These are phyloP conservation scores for Sugiyamaella sp. DNA, from an alignment of 1,139 yeast species.

Conservation along the genomic window DNA sequence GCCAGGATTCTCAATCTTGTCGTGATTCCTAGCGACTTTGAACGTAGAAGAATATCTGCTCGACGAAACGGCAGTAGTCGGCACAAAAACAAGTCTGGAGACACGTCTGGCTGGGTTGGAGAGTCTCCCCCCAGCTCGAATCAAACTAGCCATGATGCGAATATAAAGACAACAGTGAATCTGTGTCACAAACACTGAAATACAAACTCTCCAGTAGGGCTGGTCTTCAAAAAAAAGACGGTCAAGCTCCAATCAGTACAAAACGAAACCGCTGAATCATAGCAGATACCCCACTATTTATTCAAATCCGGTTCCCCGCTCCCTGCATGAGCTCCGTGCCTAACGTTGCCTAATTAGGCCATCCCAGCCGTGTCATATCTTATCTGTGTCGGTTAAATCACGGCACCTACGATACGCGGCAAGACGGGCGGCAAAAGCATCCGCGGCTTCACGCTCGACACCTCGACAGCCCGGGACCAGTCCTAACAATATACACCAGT, in stretches of 20 bases:
- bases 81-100: not conserved
- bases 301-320: constrained; percentile 3
- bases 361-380: constrained; percentile 5
- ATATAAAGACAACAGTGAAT: no score
- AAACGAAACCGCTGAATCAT: not conserved
- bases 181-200: no score
- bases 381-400: constrained; percentile 17
- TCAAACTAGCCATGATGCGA: not conserved
- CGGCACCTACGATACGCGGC: not conserved
- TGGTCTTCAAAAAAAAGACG: not conserved
- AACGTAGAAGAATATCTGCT: constrained; percentile 8
- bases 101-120: constrained; percentile 1
- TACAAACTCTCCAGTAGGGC: not conserved
- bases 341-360: constrained; percentile 10
- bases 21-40: constrained; percentile 19
- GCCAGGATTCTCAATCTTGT: constrained; percentile 48
- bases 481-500: no score
- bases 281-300: constrained; percentile 5
- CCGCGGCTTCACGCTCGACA: not conserved
- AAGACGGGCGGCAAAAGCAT: not conserved
- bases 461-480: not conserved
- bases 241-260: no score
- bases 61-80: not conserved
- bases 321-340: not conserved
- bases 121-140: constrained; percentile 1